A percentile compares a stretch with the other conserved stretches of the same genome.
phyloP scores from a whole-genome alignment of 2,329 filamentous ascomycete species.

The Reticulascus tulasneorum region DNA sequence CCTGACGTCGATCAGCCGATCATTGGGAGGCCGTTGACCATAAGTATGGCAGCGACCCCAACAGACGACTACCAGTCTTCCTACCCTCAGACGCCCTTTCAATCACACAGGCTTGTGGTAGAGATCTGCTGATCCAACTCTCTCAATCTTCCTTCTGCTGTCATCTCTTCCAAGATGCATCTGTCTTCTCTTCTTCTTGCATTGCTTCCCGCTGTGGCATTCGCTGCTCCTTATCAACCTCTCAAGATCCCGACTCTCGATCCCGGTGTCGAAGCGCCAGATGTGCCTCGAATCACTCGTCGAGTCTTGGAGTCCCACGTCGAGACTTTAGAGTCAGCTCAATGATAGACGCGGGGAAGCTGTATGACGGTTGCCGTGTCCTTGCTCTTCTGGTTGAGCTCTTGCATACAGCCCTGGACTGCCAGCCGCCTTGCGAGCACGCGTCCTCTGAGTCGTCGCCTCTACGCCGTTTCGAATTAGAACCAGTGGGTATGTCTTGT shows the following conservation, averaged over 20 bases:
- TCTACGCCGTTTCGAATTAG: no score
- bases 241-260: slow-evolving; percentile 12
- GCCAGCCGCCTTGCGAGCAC: no score
- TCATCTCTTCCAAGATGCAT: slow-evolving; percentile 17
- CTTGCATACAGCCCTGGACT: no score
- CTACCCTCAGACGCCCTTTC: not conserved
- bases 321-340: not conserved
- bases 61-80: not conserved
- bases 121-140: slow-evolving; percentile 1
- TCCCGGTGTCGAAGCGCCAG: slow-evolving; percentile 8
- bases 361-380: no score
- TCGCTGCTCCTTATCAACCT: slow-evolving; percentile 16
- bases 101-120: not conserved
- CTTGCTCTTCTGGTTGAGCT: no score
- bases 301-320: slow-evolving; percentile 1
- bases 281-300: slow-evolving; percentile 8
- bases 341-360: no score
- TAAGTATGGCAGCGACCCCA: slow-evolving; percentile 9
- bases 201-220: slow-evolving; percentile 15
- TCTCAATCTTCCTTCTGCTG: not conserved
- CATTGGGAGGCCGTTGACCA: slow-evolving; percentile 3
- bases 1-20: slow-evolving; percentile 7
- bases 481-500: no score
- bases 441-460: no score
- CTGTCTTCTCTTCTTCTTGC: slow-evolving; percentile 16